phyloP scores from a whole-genome alignment of 176 grass and related monocot genomes.

The Ensete glaucum region DNA sequence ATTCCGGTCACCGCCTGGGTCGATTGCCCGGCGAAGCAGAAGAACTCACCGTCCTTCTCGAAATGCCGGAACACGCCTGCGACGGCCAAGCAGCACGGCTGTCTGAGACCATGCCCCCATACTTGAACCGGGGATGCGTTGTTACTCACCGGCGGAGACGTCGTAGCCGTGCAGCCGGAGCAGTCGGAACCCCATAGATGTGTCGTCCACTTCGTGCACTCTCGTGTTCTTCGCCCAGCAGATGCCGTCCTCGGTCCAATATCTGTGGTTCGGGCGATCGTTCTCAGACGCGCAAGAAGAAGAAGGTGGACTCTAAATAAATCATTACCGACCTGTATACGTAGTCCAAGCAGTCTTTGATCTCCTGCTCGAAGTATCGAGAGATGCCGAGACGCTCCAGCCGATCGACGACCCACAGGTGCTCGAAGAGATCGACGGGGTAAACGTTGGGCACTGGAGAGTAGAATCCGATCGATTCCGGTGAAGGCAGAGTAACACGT shows the following conservation, averaged over 20 bases:
- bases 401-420: conserved; percentile 57
- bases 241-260: conserved; percentile 76
- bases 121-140: not conserved
- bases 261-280: conserved; percentile 22
- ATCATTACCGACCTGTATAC: conserved; percentile 40
- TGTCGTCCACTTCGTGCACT: conserved; percentile 75
- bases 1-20: conserved; percentile 89
- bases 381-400: conserved; percentile 67
- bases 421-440: conserved; percentile 79
- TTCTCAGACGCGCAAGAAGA: not conserved
- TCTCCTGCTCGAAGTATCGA: conserved; percentile 61
- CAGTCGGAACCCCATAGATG: conserved; percentile 79
- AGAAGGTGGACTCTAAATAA: not conserved
- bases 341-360: conserved; percentile 54
- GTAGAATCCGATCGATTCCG: not conserved
- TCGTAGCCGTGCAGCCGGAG: conserved; percentile 68
- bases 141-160: conserved; percentile 51
- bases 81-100: not conserved
- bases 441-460: conserved; percentile 65
- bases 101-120: not conserved
- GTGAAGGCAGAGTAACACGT: no score
- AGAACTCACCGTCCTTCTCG: conserved; percentile 80
- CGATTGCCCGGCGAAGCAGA: conserved; percentile 80
- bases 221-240: conserved; percentile 75
- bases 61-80: conserved; percentile 74